These are phyloP conservation scores for Nepenthes gracilis DNA, from an alignment of 148 eudicot genomes.

Conservation along the genomic window DNA sequence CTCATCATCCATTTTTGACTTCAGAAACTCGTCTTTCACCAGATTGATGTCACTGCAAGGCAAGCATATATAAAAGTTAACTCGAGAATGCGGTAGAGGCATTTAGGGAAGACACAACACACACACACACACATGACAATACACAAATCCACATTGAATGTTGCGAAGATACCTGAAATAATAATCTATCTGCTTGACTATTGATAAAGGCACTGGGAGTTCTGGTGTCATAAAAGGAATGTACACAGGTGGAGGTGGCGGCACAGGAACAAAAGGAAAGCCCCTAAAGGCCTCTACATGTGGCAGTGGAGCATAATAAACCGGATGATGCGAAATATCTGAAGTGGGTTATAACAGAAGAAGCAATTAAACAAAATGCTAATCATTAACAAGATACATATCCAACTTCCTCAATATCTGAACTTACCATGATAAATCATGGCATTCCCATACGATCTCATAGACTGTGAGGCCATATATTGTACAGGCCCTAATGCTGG, in stretches of 20 bases:
- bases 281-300: slow-evolving; percentile 17
- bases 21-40: slow-evolving; percentile 38
- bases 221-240: slow-evolving; percentile 13
- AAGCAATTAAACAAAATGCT: not conserved
- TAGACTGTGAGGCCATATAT: slow-evolving; percentile 9
- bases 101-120: too few relatives aligned
- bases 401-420: not conserved
- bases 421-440: slow-evolving; percentile 36
- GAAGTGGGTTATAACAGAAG: not conserved
- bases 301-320: slow-evolving; percentile 18
- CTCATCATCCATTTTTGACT: slow-evolving; percentile 54
- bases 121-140: too few relatives aligned
- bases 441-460: slow-evolving; percentile 23
- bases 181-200: slow-evolving; percentile 47
- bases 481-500: slow-evolving; percentile 21
- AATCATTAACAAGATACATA: not conserved
- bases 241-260: slow-evolving; percentile 10
- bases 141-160: not conserved
- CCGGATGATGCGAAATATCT: slow-evolving; percentile 12
- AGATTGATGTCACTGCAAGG: slow-evolving; percentile 46
- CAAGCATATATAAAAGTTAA: not conserved
- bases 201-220: slow-evolving; percentile 11
- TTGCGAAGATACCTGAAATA: slow-evolving; percentile 46
- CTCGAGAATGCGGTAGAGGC: too few relatives aligned
- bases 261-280: slow-evolving; percentile 18